Evolutionary conservation across 2,329 filamentous ascomycete genomes (phyloP).

Genomic region (Trichophyton rubrum): DNA sequence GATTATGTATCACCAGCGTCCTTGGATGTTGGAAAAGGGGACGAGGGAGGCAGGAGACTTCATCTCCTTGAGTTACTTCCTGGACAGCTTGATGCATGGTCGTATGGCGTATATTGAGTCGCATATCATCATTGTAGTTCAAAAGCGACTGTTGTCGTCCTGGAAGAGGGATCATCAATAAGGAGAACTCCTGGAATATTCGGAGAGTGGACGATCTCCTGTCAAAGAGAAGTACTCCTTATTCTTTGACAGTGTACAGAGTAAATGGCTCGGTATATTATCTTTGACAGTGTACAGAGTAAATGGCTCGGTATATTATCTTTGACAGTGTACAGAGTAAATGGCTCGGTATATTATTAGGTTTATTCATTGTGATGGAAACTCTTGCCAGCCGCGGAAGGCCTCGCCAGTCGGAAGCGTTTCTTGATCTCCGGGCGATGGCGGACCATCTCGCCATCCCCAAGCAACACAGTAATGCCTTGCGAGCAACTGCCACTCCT

Average conservation of each 20-base stretch:
- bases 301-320: neutral
- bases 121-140: too few relatives aligned
- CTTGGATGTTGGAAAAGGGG: neutral
- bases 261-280: neutral
- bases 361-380: slow-evolving; percentile 20
- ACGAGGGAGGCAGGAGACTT: too few relatives aligned
- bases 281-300: too few relatives aligned
- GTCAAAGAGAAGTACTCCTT: neutral
- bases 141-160: too few relatives aligned
- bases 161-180: too few relatives aligned
- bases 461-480: slow-evolving; percentile 83
- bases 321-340: neutral
- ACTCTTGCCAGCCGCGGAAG: slow-evolving; percentile 27
- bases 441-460: slow-evolving; percentile 56
- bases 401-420: slow-evolving; percentile 26
- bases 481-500: slow-evolving; percentile 82
- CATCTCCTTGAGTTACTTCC: neutral
- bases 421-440: slow-evolving; percentile 1
- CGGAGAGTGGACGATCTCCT: neutral
- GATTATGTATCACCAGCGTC: too few relatives aligned
- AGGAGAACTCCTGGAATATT: neutral
- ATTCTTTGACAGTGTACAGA: neutral
- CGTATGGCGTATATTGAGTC: too few relatives aligned
- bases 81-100: neutral
- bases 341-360: slow-evolving; percentile 1